A percentile compares a stretch with the other conserved stretches of the same genome.
Conservation (phyloP, 1,284 basidiomycete genomes). For the Ustilago shanxiensis region DNA sequence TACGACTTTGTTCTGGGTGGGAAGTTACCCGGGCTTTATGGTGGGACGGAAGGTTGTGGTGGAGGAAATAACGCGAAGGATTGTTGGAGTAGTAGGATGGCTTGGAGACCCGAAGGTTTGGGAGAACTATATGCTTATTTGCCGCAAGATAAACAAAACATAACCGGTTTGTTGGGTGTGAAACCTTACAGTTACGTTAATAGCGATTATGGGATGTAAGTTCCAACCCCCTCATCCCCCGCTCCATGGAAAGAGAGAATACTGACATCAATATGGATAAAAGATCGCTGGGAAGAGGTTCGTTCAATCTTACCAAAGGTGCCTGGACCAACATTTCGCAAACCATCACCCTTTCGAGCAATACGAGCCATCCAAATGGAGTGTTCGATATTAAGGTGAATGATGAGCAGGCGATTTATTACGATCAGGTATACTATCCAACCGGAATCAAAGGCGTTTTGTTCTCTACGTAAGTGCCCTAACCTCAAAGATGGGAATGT, state of each 20-base stretch:
- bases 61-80: slow-evolving; percentile 70
- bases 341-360: slow-evolving; percentile 28
- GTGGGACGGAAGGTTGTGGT: slow-evolving; percentile 70
- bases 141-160: slow-evolving; percentile 44
- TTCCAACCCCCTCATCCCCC: neutral
- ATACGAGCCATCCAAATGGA: slow-evolving; percentile 17
- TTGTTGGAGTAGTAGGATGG: slow-evolving; percentile 71
- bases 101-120: slow-evolving; percentile 67
- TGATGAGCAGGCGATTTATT: slow-evolving; percentile 21
- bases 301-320: slow-evolving; percentile 23
- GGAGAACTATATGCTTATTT: slow-evolving; percentile 75
- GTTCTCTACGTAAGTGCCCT: slow-evolving; percentile 44
- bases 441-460: slow-evolving; percentile 36
- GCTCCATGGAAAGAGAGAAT: no score
- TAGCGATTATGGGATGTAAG: slow-evolving; percentile 48
- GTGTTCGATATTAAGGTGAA: slow-evolving; percentile 37
- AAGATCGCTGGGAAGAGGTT: slow-evolving; percentile 49
- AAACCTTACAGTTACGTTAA: slow-evolving; percentile 44
- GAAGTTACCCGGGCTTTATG: slow-evolving; percentile 72
- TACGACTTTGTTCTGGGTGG: slow-evolving; percentile 71
- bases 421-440: slow-evolving; percentile 43
- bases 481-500: no score
- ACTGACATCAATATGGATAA: neutral
- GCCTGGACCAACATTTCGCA: slow-evolving; percentile 49
- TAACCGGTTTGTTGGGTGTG: slow-evolving; percentile 20